These are phyloP conservation scores for Nepenthes gracilis DNA, from an alignment of 148 eudicot species.

Conservation along the genomic window DNA sequence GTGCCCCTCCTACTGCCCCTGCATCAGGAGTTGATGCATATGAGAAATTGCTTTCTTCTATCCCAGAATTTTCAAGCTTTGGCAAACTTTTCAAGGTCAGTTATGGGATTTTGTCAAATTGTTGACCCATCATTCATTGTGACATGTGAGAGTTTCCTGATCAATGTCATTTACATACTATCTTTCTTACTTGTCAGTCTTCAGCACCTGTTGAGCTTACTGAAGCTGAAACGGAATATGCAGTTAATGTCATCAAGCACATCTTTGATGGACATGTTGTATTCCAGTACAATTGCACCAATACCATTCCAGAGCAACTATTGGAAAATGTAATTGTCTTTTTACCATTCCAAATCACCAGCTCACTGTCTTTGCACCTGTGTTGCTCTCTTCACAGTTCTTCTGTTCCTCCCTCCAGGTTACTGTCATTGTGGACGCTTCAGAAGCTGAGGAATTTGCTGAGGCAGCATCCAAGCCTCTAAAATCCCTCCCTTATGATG, in stretches of 20 bases:
- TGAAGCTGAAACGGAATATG: conserved; percentile 95
- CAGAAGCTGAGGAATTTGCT: conserved; percentile 92
- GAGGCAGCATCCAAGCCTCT: conserved; percentile 67
- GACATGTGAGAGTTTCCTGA: neutral
- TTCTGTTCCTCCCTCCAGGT: conserved; percentile 37
- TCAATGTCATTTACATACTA: conserved; percentile 2
- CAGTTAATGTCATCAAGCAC: conserved; percentile 93
- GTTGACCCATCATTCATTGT: conserved; percentile 1
- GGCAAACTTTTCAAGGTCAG: conserved; percentile 92
- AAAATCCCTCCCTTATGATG: conserved; percentile 80
- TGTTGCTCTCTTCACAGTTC: neutral
- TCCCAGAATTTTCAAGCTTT: conserved; percentile 71
- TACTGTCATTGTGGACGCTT: conserved; percentile 80
- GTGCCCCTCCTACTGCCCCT: conserved; percentile 61
- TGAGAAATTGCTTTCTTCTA: conserved; percentile 72
- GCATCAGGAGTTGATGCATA: conserved; percentile 65
- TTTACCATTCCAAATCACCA: neutral
- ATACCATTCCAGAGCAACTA: conserved; percentile 89
- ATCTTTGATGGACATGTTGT: conserved; percentile 82
- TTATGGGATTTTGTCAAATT: neutral
- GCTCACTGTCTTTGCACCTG: neutral
- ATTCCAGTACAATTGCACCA: conserved; percentile 95
- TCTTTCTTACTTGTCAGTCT: conserved; percentile 40
- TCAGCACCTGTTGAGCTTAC: conserved; percentile 91
- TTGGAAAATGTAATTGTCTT: conserved; percentile 62